Evolutionary conservation across 805 yeast species (phyloP).

Genomic region (Ogataea nonfermentans): DNA sequence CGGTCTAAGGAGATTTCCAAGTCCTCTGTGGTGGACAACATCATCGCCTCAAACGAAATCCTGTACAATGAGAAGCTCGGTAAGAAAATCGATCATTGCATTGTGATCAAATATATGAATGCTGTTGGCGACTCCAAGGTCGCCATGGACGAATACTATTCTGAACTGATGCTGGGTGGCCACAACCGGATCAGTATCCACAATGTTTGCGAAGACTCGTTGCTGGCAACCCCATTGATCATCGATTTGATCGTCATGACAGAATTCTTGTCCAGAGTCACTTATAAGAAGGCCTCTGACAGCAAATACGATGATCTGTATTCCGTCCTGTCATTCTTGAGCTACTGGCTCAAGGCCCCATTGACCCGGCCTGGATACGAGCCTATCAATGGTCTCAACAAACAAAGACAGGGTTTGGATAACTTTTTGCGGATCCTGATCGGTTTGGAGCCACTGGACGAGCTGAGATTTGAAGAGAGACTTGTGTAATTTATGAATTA

Average conservation of each 20-base stretch:
- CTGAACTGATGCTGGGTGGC: slow-evolving; percentile 96
- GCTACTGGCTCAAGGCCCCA: slow-evolving; percentile 97
- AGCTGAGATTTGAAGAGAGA: slow-evolving; percentile 93
- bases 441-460: slow-evolving; percentile 87
- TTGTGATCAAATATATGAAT: slow-evolving; percentile 88
- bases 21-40: slow-evolving; percentile 90
- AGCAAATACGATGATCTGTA: slow-evolving; percentile 60
- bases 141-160: slow-evolving; percentile 97
- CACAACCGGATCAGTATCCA: slow-evolving; percentile 92
- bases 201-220: slow-evolving; percentile 94
- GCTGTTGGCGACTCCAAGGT: slow-evolving; percentile 97
- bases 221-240: slow-evolving; percentile 91
- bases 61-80: slow-evolving; percentile 81
- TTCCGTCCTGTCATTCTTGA: slow-evolving; percentile 80
- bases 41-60: slow-evolving; percentile 82
- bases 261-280: slow-evolving; percentile 85
- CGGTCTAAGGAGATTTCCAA: slow-evolving; percentile 94
- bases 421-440: slow-evolving; percentile 85
- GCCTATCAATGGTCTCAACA: slow-evolving; percentile 90
- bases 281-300: slow-evolving; percentile 58
- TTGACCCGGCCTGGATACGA: slow-evolving; percentile 86
- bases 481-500: slow-evolving; percentile 36
- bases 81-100: slow-evolving; percentile 83
- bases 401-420: slow-evolving; percentile 90
- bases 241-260: slow-evolving; percentile 87